Conservation (phyloP, 2,329 filamentous ascomycete species). For the Fusarium globosum region DNA sequence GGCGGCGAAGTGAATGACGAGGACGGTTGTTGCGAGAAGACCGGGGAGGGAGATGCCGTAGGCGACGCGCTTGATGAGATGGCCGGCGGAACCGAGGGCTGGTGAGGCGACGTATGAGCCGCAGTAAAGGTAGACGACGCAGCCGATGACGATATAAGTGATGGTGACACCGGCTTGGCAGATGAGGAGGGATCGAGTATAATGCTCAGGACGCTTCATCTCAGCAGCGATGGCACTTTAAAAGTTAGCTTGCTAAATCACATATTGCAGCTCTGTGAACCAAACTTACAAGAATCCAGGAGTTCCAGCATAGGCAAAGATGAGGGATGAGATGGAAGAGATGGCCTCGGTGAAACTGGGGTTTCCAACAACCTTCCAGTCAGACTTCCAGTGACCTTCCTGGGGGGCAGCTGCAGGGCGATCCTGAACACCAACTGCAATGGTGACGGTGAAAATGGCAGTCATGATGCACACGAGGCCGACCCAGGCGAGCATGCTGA, state of each 20-base stretch:
- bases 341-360: constrained; percentile 49
- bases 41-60: constrained; percentile 54
- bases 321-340: constrained; percentile 47
- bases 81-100: constrained; percentile 58
- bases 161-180: constrained; percentile 46
- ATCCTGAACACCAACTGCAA: constrained; percentile 38
- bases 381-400: constrained; percentile 43
- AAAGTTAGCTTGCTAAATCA: background rate
- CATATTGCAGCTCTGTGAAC: fast-evolving
- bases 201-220: constrained; percentile 47
- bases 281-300: constrained; percentile 47
- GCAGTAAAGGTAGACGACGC: constrained; percentile 59
- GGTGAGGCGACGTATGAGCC: constrained; percentile 60
- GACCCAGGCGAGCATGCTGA: constrained; percentile 50
- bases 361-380: constrained; percentile 46
- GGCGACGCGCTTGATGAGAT: constrained; percentile 55
- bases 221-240: constrained; percentile 44
- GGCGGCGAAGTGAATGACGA: constrained; percentile 43
- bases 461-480: constrained; percentile 37
- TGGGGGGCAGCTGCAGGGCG: constrained; percentile 31
- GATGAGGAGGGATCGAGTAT: constrained; percentile 42
- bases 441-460: constrained; percentile 39
- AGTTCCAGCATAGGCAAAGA: constrained; percentile 54
- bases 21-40: constrained; percentile 43
- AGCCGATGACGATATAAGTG: constrained; percentile 50